A percentile compares a stretch with the other conserved stretches of the same genome.
Evolutionary conservation across 176 grass and related monocot genomes (phyloP).

Genomic region (Musa troglodytarum): DNA sequence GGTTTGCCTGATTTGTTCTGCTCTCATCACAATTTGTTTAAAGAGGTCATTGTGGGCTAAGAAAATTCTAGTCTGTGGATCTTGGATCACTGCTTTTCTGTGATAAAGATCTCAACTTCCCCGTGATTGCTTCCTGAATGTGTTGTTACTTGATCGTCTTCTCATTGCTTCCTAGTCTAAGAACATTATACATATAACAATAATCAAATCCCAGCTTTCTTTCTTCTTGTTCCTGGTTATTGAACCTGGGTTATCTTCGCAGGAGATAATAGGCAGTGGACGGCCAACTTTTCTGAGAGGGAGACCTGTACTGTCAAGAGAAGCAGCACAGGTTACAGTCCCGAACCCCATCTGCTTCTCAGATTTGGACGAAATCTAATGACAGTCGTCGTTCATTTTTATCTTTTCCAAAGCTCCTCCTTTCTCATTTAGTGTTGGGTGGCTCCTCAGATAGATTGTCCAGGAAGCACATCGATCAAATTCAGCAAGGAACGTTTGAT

Average conservation of each 20-base stretch:
- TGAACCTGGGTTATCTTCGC: constrained; percentile 16
- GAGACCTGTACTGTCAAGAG: constrained; percentile 65
- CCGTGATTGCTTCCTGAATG: not conserved
- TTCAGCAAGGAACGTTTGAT: constrained; percentile 29
- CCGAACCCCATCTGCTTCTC: constrained; percentile 15
- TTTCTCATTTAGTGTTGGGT: not conserved
- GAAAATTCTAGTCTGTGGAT: not conserved
- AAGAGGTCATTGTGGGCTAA: not conserved
- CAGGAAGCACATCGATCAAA: constrained; percentile 39
- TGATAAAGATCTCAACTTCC: not conserved
- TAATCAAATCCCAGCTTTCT: constrained; percentile 1
- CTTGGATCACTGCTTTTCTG: not conserved
- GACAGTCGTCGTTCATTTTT: not conserved
- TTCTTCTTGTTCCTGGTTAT: constrained; percentile 13
- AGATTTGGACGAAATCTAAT: constrained; percentile 13
- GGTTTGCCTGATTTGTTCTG: constrained; percentile 37
- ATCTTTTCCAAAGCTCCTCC: constrained; percentile 4
- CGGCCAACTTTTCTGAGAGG: constrained; percentile 68
- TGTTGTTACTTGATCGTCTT: not conserved
- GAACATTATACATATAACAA: not conserved
- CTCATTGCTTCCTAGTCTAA: not conserved
- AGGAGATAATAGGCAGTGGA: constrained; percentile 45
- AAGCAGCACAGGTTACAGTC: constrained; percentile 56
- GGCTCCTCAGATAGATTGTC: constrained; percentile 51
- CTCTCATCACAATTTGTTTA: not conserved